phyloP scores from a whole-genome alignment of 768 basidiomycete species.

The Naematelia encephala region DNA sequence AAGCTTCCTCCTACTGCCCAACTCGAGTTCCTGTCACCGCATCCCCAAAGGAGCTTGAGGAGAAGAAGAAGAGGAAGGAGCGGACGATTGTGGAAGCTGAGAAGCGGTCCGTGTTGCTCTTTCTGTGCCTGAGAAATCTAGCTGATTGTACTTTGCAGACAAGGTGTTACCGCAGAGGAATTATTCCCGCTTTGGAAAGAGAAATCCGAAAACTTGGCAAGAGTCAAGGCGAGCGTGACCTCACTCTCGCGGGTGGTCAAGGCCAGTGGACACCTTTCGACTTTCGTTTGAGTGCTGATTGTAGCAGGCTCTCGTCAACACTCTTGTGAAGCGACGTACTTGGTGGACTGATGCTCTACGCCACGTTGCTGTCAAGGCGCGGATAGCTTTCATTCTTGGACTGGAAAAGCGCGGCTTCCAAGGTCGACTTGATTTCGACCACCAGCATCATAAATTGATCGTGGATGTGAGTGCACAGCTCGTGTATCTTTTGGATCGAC shows the following conservation, averaged over 20 bases:
- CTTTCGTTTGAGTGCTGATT: neutral
- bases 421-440: slow-evolving; percentile 82
- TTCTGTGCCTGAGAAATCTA: neutral
- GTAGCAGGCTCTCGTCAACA: slow-evolving; percentile 63
- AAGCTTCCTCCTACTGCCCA: slow-evolving; percentile 18
- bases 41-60: slow-evolving; percentile 2
- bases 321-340: slow-evolving; percentile 63
- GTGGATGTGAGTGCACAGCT: slow-evolving; percentile 19
- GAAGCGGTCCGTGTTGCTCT: slow-evolving; percentile 21
- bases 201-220: neutral
- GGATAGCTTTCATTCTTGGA: slow-evolving; percentile 64
- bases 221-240: neutral
- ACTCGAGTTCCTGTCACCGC: slow-evolving; percentile 7
- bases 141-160: neutral
- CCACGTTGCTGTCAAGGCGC: slow-evolving; percentile 83
- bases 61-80: slow-evolving; percentile 10
- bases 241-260: neutral
- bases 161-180: neutral
- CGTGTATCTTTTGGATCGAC: neutral
- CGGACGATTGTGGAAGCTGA: slow-evolving; percentile 25
- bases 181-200: neutral
- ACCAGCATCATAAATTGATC: slow-evolving; percentile 46
- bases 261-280: neutral
- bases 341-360: slow-evolving; percentile 85
- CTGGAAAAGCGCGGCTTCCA: slow-evolving; percentile 82